A percentile compares a stretch with the other conserved stretches of the same genome.
These are phyloP conservation scores for Ascochyta viciae-villosae DNA, from an alignment of 2,329 filamentous ascomycete species.

Conservation along the genomic window DNA sequence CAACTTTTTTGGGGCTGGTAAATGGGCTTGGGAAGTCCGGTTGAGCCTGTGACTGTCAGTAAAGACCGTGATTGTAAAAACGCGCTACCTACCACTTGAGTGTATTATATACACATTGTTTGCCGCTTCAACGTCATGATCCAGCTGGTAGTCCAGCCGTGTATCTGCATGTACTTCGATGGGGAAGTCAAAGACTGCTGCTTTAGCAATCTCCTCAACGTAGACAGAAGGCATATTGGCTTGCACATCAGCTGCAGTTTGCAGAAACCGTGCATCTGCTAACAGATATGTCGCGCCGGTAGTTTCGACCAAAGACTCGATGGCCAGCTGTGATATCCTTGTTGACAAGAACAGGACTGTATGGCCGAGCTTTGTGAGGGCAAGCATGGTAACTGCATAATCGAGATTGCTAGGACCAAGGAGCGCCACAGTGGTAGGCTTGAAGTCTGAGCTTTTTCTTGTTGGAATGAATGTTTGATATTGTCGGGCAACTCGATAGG, in stretches of 20 bases:
- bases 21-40: constrained; percentile 69
- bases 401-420: constrained; percentile 63
- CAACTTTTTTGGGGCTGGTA: constrained; percentile 60
- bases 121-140: constrained; percentile 22
- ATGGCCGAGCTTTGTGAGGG: constrained; percentile 63
- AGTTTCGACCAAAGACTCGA: constrained; percentile 52
- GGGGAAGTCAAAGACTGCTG: constrained; percentile 25
- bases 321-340: constrained; percentile 59
- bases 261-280: constrained; percentile 39
- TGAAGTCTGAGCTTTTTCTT: constrained; percentile 19
- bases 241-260: constrained; percentile 36
- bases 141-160: constrained; percentile 32
- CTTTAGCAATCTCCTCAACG: constrained; percentile 24
- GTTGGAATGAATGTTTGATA: constrained; percentile 31
- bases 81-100: constrained; percentile 23
- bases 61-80: neutral
- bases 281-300: constrained; percentile 34
- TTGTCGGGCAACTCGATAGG: constrained; percentile 35
- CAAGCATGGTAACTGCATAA: constrained; percentile 62
- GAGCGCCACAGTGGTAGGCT: constrained; percentile 53
- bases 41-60: constrained; percentile 51
- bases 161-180: constrained; percentile 37
- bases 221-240: constrained; percentile 14
- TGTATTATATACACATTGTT: constrained; percentile 37
- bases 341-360: constrained; percentile 64